A percentile compares a stretch with the other conserved stretches of the same genome.
These are phyloP conservation scores for Boletus fagicola DNA, from an alignment of 768 basidiomycete genomes.

Conservation along the genomic window DNA sequence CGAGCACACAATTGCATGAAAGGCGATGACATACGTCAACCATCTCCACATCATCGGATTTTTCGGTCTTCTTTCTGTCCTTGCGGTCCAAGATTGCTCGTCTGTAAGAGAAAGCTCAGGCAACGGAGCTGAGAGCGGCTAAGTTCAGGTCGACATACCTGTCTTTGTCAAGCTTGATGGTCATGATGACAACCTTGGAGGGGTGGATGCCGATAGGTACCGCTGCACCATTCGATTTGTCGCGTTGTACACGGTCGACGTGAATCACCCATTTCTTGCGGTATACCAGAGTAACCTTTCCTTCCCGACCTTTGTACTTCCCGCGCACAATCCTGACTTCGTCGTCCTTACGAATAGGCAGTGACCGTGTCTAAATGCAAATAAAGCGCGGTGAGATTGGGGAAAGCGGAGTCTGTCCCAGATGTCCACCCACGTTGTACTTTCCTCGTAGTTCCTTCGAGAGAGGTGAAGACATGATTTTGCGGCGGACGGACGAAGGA, in stretches of 20 bases:
- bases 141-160: conserved; percentile 42
- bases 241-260: conserved; percentile 95
- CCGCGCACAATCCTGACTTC: conserved; percentile 96
- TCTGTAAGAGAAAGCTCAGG: conserved; percentile 37
- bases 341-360: conserved; percentile 97
- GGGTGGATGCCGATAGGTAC: conserved; percentile 95
- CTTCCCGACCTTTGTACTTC: conserved; percentile 98
- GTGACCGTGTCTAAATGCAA: conserved; percentile 67
- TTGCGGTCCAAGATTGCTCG: conserved; percentile 87
- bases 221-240: conserved; percentile 96
- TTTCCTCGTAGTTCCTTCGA: conserved; percentile 93
- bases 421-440: conserved; percentile 67
- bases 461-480: conserved; percentile 96
- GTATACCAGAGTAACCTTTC: conserved; percentile 96
- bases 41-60: conserved; percentile 71
- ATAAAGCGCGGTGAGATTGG: background rate
- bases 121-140: background rate
- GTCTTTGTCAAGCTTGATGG: conserved; percentile 91
- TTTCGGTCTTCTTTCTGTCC: conserved; percentile 64
- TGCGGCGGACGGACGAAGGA: conserved; percentile 91
- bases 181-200: conserved; percentile 93
- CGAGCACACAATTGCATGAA: conserved; percentile 9
- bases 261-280: conserved; percentile 99
- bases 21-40: conserved; percentile 60
- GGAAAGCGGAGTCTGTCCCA: background rate